Evolutionary conservation across 495 filamentous ascomycete species (phyloP).

Genomic region (Neurospora hispaniola): DNA sequence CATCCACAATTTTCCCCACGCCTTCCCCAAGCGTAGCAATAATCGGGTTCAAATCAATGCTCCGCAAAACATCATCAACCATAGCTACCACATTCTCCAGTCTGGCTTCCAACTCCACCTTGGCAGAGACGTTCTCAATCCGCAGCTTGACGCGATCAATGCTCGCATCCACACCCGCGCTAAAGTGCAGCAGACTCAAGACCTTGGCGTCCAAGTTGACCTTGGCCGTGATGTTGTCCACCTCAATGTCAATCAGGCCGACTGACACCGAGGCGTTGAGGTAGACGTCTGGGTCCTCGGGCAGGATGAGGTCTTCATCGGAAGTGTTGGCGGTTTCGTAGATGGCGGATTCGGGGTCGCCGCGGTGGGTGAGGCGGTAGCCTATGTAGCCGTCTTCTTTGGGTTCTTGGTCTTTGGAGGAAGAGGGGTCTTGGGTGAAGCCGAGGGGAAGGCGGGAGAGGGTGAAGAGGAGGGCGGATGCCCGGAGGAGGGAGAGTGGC

Average conservation of each 20-base stretch:
- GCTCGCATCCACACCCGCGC: conserved; percentile 43
- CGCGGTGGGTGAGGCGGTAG: conserved; percentile 39
- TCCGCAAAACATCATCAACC: conserved; percentile 40
- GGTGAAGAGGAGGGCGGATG: conserved; percentile 16
- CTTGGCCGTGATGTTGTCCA: conserved; percentile 48
- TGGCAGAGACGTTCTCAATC: conserved; percentile 46
- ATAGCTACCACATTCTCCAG: conserved; percentile 46
- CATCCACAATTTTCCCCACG: conserved; percentile 37
- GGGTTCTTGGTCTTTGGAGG: neutral
- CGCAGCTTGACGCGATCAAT: conserved; percentile 41
- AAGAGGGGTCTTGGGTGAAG: neutral
- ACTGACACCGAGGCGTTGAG: conserved; percentile 45
- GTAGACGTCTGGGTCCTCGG: conserved; percentile 41
- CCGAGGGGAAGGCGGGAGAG: conserved; percentile 13
- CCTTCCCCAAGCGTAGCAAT: conserved; percentile 40
- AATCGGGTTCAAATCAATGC: conserved; percentile 48
- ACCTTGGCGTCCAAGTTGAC: conserved; percentile 50
- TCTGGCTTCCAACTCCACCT: conserved; percentile 45
- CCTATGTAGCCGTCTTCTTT: conserved; percentile 38
- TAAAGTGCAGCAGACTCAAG: conserved; percentile 43
- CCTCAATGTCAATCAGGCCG: conserved; percentile 40
- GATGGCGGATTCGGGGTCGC: conserved; percentile 35
- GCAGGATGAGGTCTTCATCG: conserved; percentile 23
- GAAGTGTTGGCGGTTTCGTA: conserved; percentile 43
- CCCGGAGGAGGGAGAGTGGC: conserved; percentile 12